Conservation (phyloP, 306 rosid species). For the Lupinus albus region DNA sequence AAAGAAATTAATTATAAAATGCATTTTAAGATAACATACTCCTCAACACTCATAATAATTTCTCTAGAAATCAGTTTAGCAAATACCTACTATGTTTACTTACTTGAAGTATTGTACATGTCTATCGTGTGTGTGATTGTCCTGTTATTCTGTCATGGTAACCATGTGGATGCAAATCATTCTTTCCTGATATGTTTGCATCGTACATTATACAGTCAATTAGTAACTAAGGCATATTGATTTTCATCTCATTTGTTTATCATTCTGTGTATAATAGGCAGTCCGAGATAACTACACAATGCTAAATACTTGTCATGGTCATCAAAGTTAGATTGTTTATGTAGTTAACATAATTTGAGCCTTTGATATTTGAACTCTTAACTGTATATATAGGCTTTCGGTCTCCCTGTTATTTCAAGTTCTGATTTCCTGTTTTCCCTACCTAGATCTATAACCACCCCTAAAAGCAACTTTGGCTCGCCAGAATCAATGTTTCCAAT, state of each 20-base stretch:
- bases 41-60: not conserved
- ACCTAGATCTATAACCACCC: constrained; percentile 51
- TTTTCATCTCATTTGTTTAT: constrained; percentile 42
- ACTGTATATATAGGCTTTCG: not conserved
- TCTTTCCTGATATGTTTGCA: constrained; percentile 10
- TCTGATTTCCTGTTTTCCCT: constrained; percentile 55
- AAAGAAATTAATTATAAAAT: not conserved
- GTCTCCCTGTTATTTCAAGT: constrained; percentile 11
- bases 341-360: constrained; percentile 18
- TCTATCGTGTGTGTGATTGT: not conserved
- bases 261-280: constrained; percentile 10
- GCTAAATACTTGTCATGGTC: constrained; percentile 23
- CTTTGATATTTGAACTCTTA: constrained; percentile 12
- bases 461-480: constrained; percentile 43
- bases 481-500: constrained; percentile 36
- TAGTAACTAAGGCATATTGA: constrained; percentile 18
- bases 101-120: constrained; percentile 3
- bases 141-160: no score
- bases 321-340: constrained; percentile 12
- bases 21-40: not conserved
- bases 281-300: constrained; percentile 15
- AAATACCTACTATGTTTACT: not conserved
- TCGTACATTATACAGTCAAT: constrained; percentile 30
- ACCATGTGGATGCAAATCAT: constrained; percentile 13
- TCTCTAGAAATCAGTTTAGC: not conserved